A percentile compares a stretch with the other conserved stretches of the same genome.
Evolutionary conservation across 2,329 filamentous ascomycete species (phyloP).

Genomic region (Pseudogymnoascus sp.): DNA sequence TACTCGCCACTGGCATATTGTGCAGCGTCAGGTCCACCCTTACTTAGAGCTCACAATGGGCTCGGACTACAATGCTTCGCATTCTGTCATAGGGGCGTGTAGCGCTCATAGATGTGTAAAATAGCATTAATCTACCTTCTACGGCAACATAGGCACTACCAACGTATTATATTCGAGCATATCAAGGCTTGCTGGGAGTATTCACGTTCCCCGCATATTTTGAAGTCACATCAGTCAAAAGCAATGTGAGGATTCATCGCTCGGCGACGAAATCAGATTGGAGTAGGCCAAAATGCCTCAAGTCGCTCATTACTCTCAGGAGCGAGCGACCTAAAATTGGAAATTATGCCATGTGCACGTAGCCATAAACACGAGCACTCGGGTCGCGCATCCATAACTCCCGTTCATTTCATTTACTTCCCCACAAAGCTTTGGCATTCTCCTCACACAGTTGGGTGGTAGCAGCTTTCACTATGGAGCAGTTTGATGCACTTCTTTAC

Average conservation of each 20-base stretch:
- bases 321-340: background rate
- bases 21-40: background rate
- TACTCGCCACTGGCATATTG: background rate
- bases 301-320: background rate
- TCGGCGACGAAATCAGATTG: background rate
- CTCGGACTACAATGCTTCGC: background rate
- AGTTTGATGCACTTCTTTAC: background rate
- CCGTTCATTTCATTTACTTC: background rate
- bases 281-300: background rate
- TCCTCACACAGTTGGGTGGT: background rate
- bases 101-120: background rate
- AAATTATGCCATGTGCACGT: background rate
- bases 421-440: background rate
- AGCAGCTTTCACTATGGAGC: background rate
- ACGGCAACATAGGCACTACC: background rate
- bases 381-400: background rate
- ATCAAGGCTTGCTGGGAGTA: background rate
- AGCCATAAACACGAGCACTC: background rate
- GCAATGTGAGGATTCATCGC: background rate
- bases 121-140: background rate
- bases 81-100: background rate
- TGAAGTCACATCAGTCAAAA: background rate
- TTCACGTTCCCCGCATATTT: background rate
- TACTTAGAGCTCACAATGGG: background rate
- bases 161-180: background rate